phyloP scores from a whole-genome alignment of 768 basidiomycete species.

The Agrocybe praecox region DNA sequence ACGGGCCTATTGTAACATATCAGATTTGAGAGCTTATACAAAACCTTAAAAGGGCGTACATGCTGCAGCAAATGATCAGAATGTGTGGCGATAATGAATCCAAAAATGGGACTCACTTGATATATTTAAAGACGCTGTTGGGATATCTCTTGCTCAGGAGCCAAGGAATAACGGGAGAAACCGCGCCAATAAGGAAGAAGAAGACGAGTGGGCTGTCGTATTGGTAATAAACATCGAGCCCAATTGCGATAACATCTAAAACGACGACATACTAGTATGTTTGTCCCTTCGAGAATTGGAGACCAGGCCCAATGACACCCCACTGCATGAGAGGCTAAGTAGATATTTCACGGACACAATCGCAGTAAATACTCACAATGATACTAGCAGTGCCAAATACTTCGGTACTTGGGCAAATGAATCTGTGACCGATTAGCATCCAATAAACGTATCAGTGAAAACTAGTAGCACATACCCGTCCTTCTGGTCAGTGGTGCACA shows the following conservation, averaged over 20 bases:
- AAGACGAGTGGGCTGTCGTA: constrained; percentile 49
- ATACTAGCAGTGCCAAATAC: constrained; percentile 61
- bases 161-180: constrained; percentile 61
- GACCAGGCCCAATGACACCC: constrained; percentile 64
- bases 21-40: constrained; percentile 21
- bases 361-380: constrained; percentile 43
- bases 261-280: constrained; percentile 51
- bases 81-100: constrained; percentile 6
- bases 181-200: constrained; percentile 73
- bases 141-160: constrained; percentile 61
- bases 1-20: constrained; percentile 34
- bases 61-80: constrained; percentile 17
- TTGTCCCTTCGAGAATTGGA: constrained; percentile 55
- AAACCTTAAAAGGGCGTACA: constrained; percentile 17
- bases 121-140: constrained; percentile 58
- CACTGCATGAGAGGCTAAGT: constrained; percentile 14
- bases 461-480: constrained; percentile 30
- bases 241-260: background rate
- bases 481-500: constrained; percentile 47
- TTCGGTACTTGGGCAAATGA: constrained; percentile 52
- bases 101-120: constrained; percentile 47
- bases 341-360: constrained; percentile 14
- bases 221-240: background rate
- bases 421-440: constrained; percentile 20
- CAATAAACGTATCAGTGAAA: background rate